Evolutionary conservation across 441 rosid species (phyloP), one percentile per base, ranked within the genome.

Genomic region (Jatropha podagrica): DNA sequence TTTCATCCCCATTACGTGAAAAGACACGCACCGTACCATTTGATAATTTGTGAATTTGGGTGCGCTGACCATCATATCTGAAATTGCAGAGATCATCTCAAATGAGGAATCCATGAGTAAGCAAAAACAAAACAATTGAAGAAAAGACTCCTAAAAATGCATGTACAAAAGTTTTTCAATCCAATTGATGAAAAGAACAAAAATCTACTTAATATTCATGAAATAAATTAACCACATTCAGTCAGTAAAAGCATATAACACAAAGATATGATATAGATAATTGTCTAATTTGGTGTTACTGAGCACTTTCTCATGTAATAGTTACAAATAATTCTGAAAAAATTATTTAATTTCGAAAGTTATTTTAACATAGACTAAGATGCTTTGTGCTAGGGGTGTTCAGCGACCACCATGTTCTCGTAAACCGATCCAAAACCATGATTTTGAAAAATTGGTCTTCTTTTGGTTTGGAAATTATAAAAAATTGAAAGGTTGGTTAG

Each of bases 1-100:
- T 87, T 80, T 94, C 97, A 48, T 94, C 97, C 68, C 98, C 98
- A 79, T 90, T 92, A 65, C 94, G 89, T 84, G 97, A 92, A 81
- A 89, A 94, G 32, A 92, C 81, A 49, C 81, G 90, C 42, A 92
- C 73, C 62, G 85, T 78, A 74, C 91, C 94, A 87, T 91, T 83
- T 18, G 52, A 52, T 83, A 88, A 81, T 86, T 81, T 84, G 86
- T 91, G 97, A 79, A 94, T 91, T 85, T 94, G 98, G 63, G 96
- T 95, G 49, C 97, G 96, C 80, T 94, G 97, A 71, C 97, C 98
- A 81, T 92, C 98, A 80, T 91, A 94, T 72, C 98, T 94, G 87
- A 75, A 75, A 82, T 74, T 67, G 32, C 48, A 73, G 15, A 73
- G 15, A 62, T 70, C 44, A 48, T 61, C 74, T 77, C 68, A 10